These are phyloP conservation scores for Pyrenochaeta sp. DNA, from an alignment of 2,329 filamentous ascomycete species.

Conservation along the genomic window DNA sequence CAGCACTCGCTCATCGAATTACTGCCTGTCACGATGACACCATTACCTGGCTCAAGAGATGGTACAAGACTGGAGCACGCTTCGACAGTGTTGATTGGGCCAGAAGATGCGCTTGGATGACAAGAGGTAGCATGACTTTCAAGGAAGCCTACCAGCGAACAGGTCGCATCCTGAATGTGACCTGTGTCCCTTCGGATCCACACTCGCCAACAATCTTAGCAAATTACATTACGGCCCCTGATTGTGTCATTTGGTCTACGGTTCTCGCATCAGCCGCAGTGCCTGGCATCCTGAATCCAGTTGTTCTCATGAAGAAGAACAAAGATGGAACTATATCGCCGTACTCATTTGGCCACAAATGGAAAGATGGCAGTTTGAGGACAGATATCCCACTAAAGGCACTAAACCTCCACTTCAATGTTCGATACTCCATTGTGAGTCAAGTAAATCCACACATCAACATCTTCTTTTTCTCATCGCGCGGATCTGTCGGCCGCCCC, in stretches of 20 bases:
- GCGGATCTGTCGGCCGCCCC: conserved; percentile 88
- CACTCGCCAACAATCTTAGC: conserved; percentile 91
- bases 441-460: conserved; percentile 97
- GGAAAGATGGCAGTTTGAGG: conserved; percentile 94
- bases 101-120: conserved; percentile 84
- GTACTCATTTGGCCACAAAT: conserved; percentile 98
- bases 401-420: conserved; percentile 95
- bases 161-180: conserved; percentile 92
- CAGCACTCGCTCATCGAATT: conserved; percentile 84
- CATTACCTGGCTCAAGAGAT: conserved; percentile 77
- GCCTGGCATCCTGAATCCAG: conserved; percentile 92
- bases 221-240: conserved; percentile 93
- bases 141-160: conserved; percentile 93
- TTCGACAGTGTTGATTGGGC: conserved; percentile 97
- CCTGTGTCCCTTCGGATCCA: conserved; percentile 93
- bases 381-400: conserved; percentile 96
- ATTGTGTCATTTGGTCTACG: conserved; percentile 98
- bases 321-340: conserved; percentile 78
- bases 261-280: conserved; percentile 94
- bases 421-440: conserved; percentile 91
- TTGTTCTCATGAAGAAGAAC: conserved; percentile 89
- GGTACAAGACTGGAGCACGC: conserved; percentile 90
- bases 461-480: conserved; percentile 96
- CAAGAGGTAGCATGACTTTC: conserved; percentile 89
- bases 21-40: conserved; percentile 83